Evolutionary conservation across 352 stramenopile genomes (phyloP), one percentile per base, ranked within the genome.

Genomic region (Globisporangium splendens): DNA sequence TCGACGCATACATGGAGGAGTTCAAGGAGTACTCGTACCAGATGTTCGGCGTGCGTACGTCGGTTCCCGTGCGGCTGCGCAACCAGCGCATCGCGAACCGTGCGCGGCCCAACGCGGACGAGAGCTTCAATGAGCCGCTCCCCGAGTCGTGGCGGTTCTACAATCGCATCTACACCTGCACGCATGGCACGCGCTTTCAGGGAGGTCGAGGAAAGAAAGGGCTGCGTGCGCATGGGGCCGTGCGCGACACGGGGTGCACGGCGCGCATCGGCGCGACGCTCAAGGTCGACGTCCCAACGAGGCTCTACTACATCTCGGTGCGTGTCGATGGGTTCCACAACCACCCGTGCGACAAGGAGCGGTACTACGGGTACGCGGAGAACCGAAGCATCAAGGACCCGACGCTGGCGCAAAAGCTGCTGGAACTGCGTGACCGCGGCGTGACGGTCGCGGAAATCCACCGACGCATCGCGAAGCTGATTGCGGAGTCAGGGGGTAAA

Each of bases 11-110:
- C 24, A 42, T 53, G 14, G 18, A 53, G 24, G 48, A 53, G 48
- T 53, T 53, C 28, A 42, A 42, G 28, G 48, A 35, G 1, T 15
- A 17, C 15, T 28, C 48, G 48, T 53, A 53, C 24, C 81, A 91
- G 58, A 77, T 88, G 10, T 62, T 31, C 5, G 28, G 28, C 7
- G 28, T 35, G 28, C 51, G 38, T 35, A 46, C 38, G 38, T 42
- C 35, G 50, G 35, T 21, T 13, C 38, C 50, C 20, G 35, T 56
- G 21, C 14, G 18, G 10, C 12, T 13, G 21, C 39, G 22, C 51
- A 57, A 57, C 51, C 13, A 21, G 13, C 18, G 7, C 14, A 8
- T 57, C 13, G 21, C 31, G 20, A 20, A 38, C 10, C 39, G 21
- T 21, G 48, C 38, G 39, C 38, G 39, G 39, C 38, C 21, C 33